Evolutionary conservation across 331 rosid species (phyloP), one percentile per base, ranked within the genome.

Genomic region (Acacia concinna): DNA sequence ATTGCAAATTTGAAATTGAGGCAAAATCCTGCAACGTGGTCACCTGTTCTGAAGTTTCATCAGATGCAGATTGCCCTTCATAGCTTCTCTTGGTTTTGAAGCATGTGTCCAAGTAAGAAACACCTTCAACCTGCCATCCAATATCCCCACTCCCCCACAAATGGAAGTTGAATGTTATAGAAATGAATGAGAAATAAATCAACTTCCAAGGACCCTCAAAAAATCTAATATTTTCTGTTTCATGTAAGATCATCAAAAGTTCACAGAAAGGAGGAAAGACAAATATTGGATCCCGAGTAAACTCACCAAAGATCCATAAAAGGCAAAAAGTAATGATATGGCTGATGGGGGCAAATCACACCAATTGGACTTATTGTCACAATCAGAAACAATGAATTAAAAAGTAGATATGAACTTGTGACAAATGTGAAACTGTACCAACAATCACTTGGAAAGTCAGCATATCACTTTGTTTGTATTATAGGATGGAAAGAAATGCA

Each of bases 81-180:
- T 51, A 43, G 69, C 32, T 66, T 28, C 38, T 80, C 73, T 79
- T 83, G 34, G 59, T 74, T 80, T 73, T 84, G 46, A 78, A 74
- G 62, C 74, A 84, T 76, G 90, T 80, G 81, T 81, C 88, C 75
- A 92, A 66, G 78, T 77, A 90, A 86, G 92, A 90, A 85, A 95
- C 67, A 71, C 54, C 81, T 81, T 95, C 97, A 81, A 95, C 97
- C 98, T 94, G 87, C 78, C 89, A 83, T 77, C 62, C 70, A 75
- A 46, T 71, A 70, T 66, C 32, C 81, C 68, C 86, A 65, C 13
- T 32, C 79, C 59, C 57, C 59, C 32, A 56, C 56, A 78, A 84
- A 65, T 47, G 67, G 28, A 75, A 75, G 43, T 21, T 21, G 21
- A 78, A 65, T 49, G 63, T 81, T 72, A 70, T 66, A 27, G 73